These are phyloP conservation scores for Penicillium crystallinum DNA, from an alignment of 495 filamentous ascomycete genomes.

Conservation along the genomic window DNA sequence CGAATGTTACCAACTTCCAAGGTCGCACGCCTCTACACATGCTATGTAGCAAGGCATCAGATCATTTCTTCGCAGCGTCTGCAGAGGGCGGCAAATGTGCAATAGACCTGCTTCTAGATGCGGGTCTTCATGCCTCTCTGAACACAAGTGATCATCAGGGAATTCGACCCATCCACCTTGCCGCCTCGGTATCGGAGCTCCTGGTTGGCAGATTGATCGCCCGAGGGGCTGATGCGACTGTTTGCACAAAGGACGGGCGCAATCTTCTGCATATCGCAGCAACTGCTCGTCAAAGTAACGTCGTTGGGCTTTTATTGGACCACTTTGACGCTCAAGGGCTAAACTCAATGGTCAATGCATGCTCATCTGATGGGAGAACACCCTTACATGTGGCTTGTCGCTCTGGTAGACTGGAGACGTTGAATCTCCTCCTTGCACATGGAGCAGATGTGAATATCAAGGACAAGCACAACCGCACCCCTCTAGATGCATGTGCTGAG, in stretches of 20 bases:
- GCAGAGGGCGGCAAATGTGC: background rate
- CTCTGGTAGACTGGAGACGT: slow-evolving; percentile 31
- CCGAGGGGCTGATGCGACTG: slow-evolving; percentile 24
- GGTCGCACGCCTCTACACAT: slow-evolving; percentile 23
- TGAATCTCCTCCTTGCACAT: slow-evolving; percentile 27
- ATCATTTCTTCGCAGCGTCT: slow-evolving; percentile 6
- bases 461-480: background rate
- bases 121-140: background rate
- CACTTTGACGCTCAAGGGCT: slow-evolving; percentile 6
- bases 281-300: slow-evolving; percentile 28
- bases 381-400: slow-evolving; percentile 34
- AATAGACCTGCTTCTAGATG: slow-evolving; percentile 11
- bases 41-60: slow-evolving; percentile 8
- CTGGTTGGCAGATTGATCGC: slow-evolving; percentile 27
- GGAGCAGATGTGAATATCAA: slow-evolving; percentile 23
- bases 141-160: slow-evolving; percentile 15
- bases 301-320: slow-evolving; percentile 33
- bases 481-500: slow-evolving; percentile 13
- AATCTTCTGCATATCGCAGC: slow-evolving; percentile 39
- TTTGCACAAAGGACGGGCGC: slow-evolving; percentile 22
- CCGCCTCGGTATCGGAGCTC: slow-evolving; percentile 27
- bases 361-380: slow-evolving; percentile 14
- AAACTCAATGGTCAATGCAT: slow-evolving; percentile 13
- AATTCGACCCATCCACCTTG: slow-evolving; percentile 29
- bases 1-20: slow-evolving; percentile 11